These are phyloP conservation scores for Colletotrichum sp. DNA, from an alignment of 2,329 filamentous ascomycete species.

Conservation along the genomic window DNA sequence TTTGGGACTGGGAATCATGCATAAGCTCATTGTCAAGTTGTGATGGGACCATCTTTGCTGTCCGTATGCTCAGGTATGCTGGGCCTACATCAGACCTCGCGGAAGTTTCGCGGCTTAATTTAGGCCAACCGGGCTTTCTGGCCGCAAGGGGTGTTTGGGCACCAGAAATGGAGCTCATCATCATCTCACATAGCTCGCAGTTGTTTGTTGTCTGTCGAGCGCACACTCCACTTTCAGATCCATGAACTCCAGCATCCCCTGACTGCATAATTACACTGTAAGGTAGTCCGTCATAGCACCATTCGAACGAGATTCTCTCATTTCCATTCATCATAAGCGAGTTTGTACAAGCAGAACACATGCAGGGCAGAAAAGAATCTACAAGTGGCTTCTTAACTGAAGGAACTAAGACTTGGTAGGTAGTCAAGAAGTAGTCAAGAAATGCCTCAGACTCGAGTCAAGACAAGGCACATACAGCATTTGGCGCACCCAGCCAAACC, in stretches of 20 bases:
- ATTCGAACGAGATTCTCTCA: not conserved
- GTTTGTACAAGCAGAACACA: not conserved
- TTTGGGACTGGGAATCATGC: not conserved
- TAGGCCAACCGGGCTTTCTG: not conserved
- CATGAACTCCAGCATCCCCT: not conserved
- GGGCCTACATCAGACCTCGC: not conserved
- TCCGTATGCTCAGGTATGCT: not conserved
- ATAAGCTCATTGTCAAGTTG: not conserved
- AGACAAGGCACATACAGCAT: not conserved
- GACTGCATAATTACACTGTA: not conserved
- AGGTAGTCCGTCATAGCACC: not conserved
- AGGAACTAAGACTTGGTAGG: not conserved
- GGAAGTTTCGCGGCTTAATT: not conserved
- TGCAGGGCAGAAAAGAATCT: not conserved
- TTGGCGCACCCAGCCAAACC: not conserved
- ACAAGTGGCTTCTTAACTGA: not conserved
- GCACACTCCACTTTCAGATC: not conserved
- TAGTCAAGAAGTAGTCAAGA: too few relatives aligned
- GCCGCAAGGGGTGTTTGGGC: not conserved
- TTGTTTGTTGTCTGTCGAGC: not conserved
- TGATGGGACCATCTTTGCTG: not conserved
- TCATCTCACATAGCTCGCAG: not conserved
- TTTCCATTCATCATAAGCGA: not conserved
- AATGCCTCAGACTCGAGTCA: not conserved
- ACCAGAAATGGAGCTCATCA: not conserved